Evolutionary conservation across 108 stramenopile species (phyloP).

Genomic region (Nitzschia putrida): DNA sequence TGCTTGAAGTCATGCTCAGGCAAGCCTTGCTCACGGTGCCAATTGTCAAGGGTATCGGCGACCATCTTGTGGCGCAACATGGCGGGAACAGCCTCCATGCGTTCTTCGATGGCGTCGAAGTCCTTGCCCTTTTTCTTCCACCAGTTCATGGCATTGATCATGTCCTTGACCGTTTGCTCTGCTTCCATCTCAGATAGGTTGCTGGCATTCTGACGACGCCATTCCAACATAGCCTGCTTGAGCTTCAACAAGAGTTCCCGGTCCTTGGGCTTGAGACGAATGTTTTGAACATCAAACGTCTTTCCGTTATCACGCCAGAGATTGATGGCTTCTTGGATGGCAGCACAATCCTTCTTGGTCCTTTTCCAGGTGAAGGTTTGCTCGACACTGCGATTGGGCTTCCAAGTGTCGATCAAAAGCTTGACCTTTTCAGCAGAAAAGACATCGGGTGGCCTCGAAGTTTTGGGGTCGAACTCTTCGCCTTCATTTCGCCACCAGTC

Average conservation of each 20-base stretch:
- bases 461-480: constrained; percentile 22
- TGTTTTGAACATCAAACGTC: constrained; percentile 20
- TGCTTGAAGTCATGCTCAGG: constrained; percentile 22
- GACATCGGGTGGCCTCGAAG: constrained; percentile 17
- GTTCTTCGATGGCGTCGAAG: constrained; percentile 23
- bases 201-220: constrained; percentile 41
- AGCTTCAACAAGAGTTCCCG: constrained; percentile 28
- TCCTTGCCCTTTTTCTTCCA: constrained; percentile 47
- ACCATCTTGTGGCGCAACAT: constrained; percentile 41
- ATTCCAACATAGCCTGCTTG: constrained; percentile 36
- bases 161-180: constrained; percentile 44
- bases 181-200: constrained; percentile 31
- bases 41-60: constrained; percentile 31
- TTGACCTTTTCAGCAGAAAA: constrained; percentile 31
- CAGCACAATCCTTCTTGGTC: constrained; percentile 26
- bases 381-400: constrained; percentile 22
- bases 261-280: constrained; percentile 34
- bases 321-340: constrained; percentile 33
- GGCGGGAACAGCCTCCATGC: constrained; percentile 30
- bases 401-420: constrained; percentile 29
- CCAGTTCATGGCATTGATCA: constrained; percentile 51
- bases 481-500: constrained; percentile 43
- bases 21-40: constrained; percentile 26
- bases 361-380: constrained; percentile 27
- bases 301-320: constrained; percentile 43